These are phyloP conservation scores for Flaveria brownii DNA, from an alignment of 129 eudicot genomes.

Conservation along the genomic window DNA sequence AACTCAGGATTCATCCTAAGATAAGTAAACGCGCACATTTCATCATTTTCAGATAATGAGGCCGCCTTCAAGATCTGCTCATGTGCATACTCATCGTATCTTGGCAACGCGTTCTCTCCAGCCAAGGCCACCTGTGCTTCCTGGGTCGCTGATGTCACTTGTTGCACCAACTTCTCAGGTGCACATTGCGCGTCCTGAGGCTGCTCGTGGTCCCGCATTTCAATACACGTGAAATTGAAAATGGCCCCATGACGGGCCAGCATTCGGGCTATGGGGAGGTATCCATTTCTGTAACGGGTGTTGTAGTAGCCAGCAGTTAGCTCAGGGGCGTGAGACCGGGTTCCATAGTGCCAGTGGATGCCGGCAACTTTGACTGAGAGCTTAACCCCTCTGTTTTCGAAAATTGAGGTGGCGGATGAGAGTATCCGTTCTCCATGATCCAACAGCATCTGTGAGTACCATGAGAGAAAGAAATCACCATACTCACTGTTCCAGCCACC, in stretches of 20 bases:
- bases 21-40: constrained; percentile 95
- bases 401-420: constrained; percentile 50
- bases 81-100: constrained; percentile 68
- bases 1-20: constrained; percentile 83
- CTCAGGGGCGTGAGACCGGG: constrained; percentile 90
- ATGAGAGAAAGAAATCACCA: constrained; percentile 87
- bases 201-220: constrained; percentile 85
- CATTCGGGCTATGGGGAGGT: constrained; percentile 77
- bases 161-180: constrained; percentile 76
- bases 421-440: constrained; percentile 85
- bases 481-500: constrained; percentile 79
- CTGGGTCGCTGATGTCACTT: constrained; percentile 72
- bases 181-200: constrained; percentile 74
- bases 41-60: constrained; percentile 48
- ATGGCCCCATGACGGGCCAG: constrained; percentile 65
- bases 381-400: constrained; percentile 45
- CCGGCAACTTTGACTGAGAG: constrained; percentile 67
- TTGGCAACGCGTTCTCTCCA: constrained; percentile 68
- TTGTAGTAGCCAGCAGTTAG: constrained; percentile 92
- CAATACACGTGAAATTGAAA: constrained; percentile 88
- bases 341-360: constrained; percentile 91
- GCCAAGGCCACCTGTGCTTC: constrained; percentile 53
- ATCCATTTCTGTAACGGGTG: constrained; percentile 68
- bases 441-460: constrained; percentile 90
- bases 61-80: constrained; percentile 67